Evolutionary conservation across 2,329 filamentous ascomycete species (phyloP).

Genomic region (Pezicula neosporulosa): DNA sequence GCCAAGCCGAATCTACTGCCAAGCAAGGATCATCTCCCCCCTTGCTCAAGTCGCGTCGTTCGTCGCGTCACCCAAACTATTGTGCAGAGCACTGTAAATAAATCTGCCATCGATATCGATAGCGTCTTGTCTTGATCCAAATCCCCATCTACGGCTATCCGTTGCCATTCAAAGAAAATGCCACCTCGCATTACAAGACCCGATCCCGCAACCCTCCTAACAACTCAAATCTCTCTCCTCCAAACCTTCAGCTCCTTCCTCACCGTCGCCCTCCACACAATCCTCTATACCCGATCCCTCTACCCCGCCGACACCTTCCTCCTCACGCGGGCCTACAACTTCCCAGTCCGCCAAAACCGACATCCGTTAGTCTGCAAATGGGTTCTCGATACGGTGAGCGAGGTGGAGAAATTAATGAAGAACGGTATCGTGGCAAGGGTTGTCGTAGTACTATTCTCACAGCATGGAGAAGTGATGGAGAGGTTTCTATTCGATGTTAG

Average conservation of each 20-base stretch:
- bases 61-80: too few relatives aligned
- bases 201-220: not conserved
- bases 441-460: constrained; percentile 32
- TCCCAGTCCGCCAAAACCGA: constrained; percentile 65
- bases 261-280: constrained; percentile 66
- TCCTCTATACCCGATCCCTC: constrained; percentile 63
- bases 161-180: too few relatives aligned
- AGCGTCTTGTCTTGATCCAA: too few relatives aligned
- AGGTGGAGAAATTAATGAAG: constrained; percentile 58
- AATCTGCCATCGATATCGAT: too few relatives aligned
- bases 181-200: not conserved
- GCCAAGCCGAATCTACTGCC: too few relatives aligned
- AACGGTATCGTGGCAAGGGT: constrained; percentile 37
- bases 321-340: constrained; percentile 65
- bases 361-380: constrained; percentile 69
- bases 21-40: too few relatives aligned
- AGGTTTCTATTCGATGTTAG: constrained; percentile 39
- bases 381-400: constrained; percentile 62
- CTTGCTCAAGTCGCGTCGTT: too few relatives aligned
- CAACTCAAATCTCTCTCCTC: constrained; percentile 40
- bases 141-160: not conserved
- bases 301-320: constrained; percentile 67
- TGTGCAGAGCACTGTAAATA: too few relatives aligned
- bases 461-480: constrained; percentile 32
- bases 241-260: constrained; percentile 63